Base-by-base conservation (phyloP, 2,329 filamentous ascomycete genomes). In the Trichoderma sp. region DNA sequence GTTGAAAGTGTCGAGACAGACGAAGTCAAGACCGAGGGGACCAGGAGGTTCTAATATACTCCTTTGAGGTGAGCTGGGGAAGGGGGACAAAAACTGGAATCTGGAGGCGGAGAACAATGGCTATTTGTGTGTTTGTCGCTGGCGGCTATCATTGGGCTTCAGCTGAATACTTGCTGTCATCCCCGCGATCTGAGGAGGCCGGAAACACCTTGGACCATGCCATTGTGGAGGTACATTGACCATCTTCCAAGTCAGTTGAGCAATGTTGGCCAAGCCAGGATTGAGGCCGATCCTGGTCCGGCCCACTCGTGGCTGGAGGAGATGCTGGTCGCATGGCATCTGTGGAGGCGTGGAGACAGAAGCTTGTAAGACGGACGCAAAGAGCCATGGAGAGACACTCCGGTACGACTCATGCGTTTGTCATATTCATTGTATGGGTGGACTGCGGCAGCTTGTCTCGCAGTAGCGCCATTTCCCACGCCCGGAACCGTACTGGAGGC, bases 61-160 rank as follows among this genome's bases (percentile, higher is more conserved):
- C 48, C 27, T 39, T 59, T 45, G 42, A n/a, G 54, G 22, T 60
- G 54, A 25, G 65, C 25, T 54, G 69, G 57, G 64, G 67, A 53
- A 37, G 61, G 34, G 25, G 67, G 65, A 68, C 61, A 57, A 27
- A 39, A 54, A 39, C 35, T 59, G 67, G 65, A 67, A 22, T 63
- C 29, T 63, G 57, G 64, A 67, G 56, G 54, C 42, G 70, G 68
- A 52, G 59, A 58, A 71, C 68, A 67, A 70, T 68, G 59, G 45
- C 60, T 67, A 66, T 68, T 64, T 68, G 54, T 12, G 35, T 58
- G 29, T 57, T 37, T 37, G 61, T 67, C 67, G 68, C 68, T 56
- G 61, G 52, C 35, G 54, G 58, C 39, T 42, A 59, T 64, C 57
- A 56, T 64, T 63, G 34, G 58, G 45, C 59, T 65, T 37, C 60